Percentiles rank a stretch among this genome's conserved stretches.
phyloP scores from a whole-genome alignment of 2,329 filamentous ascomycete species.

The Nigrospora oryzae region DNA sequence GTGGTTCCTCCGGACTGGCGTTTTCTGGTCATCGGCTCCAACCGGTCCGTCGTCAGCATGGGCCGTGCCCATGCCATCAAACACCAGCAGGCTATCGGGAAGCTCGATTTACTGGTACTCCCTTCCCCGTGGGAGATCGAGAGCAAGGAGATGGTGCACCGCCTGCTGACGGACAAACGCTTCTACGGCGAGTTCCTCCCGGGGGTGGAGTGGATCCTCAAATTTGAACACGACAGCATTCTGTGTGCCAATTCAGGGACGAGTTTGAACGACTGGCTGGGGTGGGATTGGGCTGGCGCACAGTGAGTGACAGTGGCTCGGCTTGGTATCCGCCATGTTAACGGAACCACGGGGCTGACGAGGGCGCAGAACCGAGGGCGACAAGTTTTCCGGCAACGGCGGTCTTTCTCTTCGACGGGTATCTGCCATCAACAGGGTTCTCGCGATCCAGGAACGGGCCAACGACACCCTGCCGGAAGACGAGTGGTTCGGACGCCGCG shows the following conservation, averaged over 20 bases:
- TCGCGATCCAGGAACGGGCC: constrained; percentile 39
- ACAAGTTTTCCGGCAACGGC: constrained; percentile 42
- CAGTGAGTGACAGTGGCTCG: constrained; percentile 22
- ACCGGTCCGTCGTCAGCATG: constrained; percentile 35
- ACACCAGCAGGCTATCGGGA: constrained; percentile 39
- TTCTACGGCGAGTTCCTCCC: constrained; percentile 45
- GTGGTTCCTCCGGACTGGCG: constrained; percentile 47
- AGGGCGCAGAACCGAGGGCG: constrained; percentile 23
- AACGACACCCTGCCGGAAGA: constrained; percentile 45
- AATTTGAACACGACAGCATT: constrained; percentile 47
- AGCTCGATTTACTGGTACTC: constrained; percentile 40
- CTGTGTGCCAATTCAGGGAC: constrained; percentile 44
- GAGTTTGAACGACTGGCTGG: constrained; percentile 43
- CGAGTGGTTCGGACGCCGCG: constrained; percentile 43
- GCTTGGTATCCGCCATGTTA: not conserved
- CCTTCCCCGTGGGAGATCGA: constrained; percentile 37
- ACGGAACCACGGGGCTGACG: not conserved
- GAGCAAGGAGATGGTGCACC: constrained; percentile 37
- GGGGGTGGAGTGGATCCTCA: constrained; percentile 43
- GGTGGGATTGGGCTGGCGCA: constrained; percentile 46
- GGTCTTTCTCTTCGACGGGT: constrained; percentile 45
- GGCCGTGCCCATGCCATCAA: constrained; percentile 35
- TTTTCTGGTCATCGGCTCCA: constrained; percentile 43
- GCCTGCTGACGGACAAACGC: constrained; percentile 38
- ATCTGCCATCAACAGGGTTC: constrained; percentile 37